These are phyloP conservation scores for Neurospora terricola DNA, from an alignment of 495 filamentous ascomycete genomes.

Conservation along the genomic window DNA sequence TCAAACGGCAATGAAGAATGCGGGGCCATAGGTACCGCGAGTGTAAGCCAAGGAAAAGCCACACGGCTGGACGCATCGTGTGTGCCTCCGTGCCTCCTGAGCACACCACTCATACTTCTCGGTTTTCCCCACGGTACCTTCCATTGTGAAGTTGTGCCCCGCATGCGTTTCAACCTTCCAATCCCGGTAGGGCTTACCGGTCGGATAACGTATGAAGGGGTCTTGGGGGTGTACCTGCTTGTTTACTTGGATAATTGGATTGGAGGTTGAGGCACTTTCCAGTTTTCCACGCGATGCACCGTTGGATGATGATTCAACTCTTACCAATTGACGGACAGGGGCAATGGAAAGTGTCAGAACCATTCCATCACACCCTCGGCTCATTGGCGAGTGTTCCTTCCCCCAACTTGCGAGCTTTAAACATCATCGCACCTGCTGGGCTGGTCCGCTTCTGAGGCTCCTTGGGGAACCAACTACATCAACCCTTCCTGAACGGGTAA, in stretches of 20 bases:
- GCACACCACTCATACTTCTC: background rate
- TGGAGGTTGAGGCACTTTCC: background rate
- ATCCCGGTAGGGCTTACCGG: background rate
- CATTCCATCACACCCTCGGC: background rate
- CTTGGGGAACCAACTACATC: background rate
- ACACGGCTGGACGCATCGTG: background rate
- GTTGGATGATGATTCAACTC: background rate
- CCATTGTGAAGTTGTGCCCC: background rate
- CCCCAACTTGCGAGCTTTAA: background rate
- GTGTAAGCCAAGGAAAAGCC: background rate
- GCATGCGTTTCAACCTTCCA: background rate
- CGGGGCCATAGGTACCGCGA: background rate
- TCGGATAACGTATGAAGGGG: background rate
- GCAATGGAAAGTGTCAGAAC: background rate
- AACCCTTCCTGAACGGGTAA: background rate
- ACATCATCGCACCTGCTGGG: background rate
- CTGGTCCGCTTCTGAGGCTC: background rate
- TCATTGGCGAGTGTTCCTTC: background rate
- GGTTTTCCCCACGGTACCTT: background rate
- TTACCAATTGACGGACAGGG: background rate
- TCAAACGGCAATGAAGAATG: background rate
- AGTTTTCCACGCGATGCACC: background rate
- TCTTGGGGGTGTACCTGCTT: background rate
- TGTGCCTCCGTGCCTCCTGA: background rate
- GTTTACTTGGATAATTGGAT: background rate